phyloP scores from a whole-genome alignment of 164 flowering plant species.

The Annona squamosa region DNA sequence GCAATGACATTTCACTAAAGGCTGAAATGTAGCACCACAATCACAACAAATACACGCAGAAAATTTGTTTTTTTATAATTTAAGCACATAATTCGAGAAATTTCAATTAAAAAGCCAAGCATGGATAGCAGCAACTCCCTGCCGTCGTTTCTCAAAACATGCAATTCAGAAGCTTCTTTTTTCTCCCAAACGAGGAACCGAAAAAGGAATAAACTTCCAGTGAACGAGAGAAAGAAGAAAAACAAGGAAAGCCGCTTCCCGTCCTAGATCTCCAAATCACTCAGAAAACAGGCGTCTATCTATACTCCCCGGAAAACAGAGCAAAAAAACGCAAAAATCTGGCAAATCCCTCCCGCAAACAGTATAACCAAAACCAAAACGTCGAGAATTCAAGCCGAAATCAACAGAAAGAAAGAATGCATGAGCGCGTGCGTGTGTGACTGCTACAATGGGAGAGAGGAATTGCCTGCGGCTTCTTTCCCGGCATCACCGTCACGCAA shows the following conservation, averaged over 20 bases:
- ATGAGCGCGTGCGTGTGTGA: no score
- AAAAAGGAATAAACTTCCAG: no score
- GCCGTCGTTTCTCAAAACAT: not conserved
- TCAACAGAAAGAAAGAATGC: not conserved
- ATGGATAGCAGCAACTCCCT: not conserved
- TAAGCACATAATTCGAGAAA: not conserved
- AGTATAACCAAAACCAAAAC: no score
- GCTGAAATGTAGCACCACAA: not conserved
- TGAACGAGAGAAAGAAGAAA: not conserved
- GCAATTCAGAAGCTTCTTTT: not conserved
- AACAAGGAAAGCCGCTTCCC: not conserved
- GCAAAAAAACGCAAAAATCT: not conserved
- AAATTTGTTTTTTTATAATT: not conserved
- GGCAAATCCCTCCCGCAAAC: not conserved
- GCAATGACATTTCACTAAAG: not conserved
- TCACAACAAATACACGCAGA: not conserved
- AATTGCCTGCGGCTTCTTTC: constrained; percentile 78
- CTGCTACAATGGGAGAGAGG: not conserved
- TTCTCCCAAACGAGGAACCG: no score
- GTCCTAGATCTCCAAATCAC: constrained; percentile 23
- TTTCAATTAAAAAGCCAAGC: not conserved
- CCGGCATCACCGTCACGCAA: constrained; percentile 74
- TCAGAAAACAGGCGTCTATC: not conserved
- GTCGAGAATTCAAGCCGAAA: no score
- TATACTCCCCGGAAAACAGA: not conserved